Evolutionary conservation across 2,329 filamentous ascomycete species (phyloP).

Genomic region (Bipolaris sorokiniana): DNA sequence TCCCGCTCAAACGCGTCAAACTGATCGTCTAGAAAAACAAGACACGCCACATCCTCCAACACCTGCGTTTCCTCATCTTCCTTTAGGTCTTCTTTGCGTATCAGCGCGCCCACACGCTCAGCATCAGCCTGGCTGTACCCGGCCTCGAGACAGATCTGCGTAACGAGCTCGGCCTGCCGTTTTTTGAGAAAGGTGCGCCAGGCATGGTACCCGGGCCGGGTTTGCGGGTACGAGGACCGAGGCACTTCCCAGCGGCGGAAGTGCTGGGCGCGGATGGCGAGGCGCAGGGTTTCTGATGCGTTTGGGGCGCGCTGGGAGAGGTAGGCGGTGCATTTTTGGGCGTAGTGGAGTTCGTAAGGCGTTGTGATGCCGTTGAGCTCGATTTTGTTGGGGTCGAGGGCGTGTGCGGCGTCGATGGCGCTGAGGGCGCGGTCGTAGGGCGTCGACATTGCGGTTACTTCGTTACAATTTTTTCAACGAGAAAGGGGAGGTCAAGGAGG

Average conservation of each 20-base stretch:
- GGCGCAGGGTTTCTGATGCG: conserved; percentile 70
- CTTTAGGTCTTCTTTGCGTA: conserved; percentile 77
- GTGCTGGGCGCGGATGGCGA: conserved; percentile 85
- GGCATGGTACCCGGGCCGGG: conserved; percentile 75
- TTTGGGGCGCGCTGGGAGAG: conserved; percentile 65
- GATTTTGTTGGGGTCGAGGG: conserved; percentile 67
- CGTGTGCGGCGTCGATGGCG: conserved; percentile 76
- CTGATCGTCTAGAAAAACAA: conserved; percentile 87
- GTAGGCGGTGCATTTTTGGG: conserved; percentile 77
- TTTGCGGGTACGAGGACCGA: conserved; percentile 74
- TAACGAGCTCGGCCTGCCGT: conserved; percentile 68
- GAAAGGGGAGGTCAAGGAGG: not conserved
- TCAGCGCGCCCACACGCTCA: conserved; percentile 69
- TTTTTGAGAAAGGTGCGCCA: conserved; percentile 80
- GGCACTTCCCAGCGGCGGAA: conserved; percentile 86
- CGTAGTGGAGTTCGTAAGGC: conserved; percentile 84
- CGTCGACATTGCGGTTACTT: conserved; percentile 16
- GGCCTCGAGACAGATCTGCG: conserved; percentile 58
- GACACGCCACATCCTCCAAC: conserved; percentile 83
- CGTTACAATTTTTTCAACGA: not conserved
- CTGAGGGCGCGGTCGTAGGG: conserved; percentile 59
- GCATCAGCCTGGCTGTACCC: conserved; percentile 62
- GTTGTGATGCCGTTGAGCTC: conserved; percentile 53
- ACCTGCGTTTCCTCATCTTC: conserved; percentile 71
- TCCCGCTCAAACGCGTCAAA: conserved; percentile 79